Conservation (phyloP, 768 basidiomycete genomes). For the Leccinum uliginosum region DNA sequence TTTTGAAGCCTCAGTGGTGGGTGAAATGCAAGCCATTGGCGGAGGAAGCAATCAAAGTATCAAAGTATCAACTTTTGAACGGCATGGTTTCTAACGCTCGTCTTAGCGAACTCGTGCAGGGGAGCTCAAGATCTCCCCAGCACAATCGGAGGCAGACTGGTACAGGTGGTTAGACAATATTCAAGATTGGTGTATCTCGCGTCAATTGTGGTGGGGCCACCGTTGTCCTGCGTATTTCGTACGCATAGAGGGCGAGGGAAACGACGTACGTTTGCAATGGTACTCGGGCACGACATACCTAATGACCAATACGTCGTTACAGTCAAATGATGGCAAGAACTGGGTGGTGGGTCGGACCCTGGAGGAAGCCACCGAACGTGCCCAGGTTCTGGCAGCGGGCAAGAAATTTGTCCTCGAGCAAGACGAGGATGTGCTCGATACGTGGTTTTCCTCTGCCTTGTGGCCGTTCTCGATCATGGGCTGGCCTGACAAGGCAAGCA, state of each 20-base stretch:
- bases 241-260: slow-evolving; percentile 68
- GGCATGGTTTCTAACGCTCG: background rate
- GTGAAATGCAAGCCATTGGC: slow-evolving; percentile 89
- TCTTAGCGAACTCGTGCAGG: slow-evolving; percentile 81
- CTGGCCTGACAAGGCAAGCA: slow-evolving; percentile 85
- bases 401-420: slow-evolving; percentile 75
- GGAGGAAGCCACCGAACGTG: slow-evolving; percentile 75
- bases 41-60: slow-evolving; percentile 81
- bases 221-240: slow-evolving; percentile 94
- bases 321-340: slow-evolving; percentile 66
- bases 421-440: slow-evolving; percentile 96
- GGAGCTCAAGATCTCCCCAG: slow-evolving; percentile 79
- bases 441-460: slow-evolving; percentile 96
- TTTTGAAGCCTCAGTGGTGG: slow-evolving; percentile 99
- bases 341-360: slow-evolving; percentile 89
- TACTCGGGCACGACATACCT: background rate
- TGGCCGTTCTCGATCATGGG: slow-evolving; percentile 99
- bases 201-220: slow-evolving; percentile 99
- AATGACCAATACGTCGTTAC: background rate
- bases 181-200: slow-evolving; percentile 99
- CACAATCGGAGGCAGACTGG: slow-evolving; percentile 90
- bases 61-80: background rate
- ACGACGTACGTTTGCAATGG: slow-evolving; percentile 47
- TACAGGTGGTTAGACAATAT: slow-evolving; percentile 92
- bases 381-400: slow-evolving; percentile 63